Base-by-base conservation (phyloP, 2,329 filamentous ascomycete species). In the Apiospora malaysiana region DNA sequence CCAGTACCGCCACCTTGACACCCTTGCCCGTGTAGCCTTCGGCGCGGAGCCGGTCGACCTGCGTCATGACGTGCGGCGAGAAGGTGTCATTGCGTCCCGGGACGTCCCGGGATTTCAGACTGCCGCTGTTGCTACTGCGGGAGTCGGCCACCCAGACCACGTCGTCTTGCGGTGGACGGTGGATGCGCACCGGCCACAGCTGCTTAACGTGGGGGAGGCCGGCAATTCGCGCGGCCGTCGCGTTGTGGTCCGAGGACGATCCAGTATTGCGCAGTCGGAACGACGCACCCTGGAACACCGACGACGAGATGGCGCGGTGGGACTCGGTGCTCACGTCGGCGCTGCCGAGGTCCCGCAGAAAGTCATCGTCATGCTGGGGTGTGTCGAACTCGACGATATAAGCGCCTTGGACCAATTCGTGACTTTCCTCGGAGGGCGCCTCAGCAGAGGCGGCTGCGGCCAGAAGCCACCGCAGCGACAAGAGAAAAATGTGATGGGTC, bases 21-120 rank as follows among this genome's bases (percentile, higher is more conserved):
- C 86, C 87, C 74, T 83, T 83, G 47, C 87, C 87, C 0, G 82
- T 85, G 70, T 85, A 73, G 0, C 86, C 86, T 71, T 84, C 78
- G 16, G 82, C 83, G 43, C 82, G 82, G 47, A 89, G 80, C 82
- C 85, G 84, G 76, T 88, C 84, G 23, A 89, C 84, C 78, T 89
- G 87, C 2, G 86, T 88, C 86, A 88, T 88, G 72, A 86, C 75
- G 69, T 89, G 87, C 1, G 87, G 83, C n/a, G 83, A 80, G 71
- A 85, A 86, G 0, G 78, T 82, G 71, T 86, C 83, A 47, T 78
- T 78, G 70, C 81, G 78, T 6, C 81, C 80, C 76, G 78, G 81
- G 63, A 74, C 76, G 47, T 25, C 9, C 72, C 70, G 78, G 74
- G 14, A 72, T 18, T 45, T 45, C 42, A 42, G 8, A 14, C 40